These are phyloP conservation scores for Elaeagnus macrophylla DNA, from an alignment of 306 rosid species.

Conservation along the genomic window DNA sequence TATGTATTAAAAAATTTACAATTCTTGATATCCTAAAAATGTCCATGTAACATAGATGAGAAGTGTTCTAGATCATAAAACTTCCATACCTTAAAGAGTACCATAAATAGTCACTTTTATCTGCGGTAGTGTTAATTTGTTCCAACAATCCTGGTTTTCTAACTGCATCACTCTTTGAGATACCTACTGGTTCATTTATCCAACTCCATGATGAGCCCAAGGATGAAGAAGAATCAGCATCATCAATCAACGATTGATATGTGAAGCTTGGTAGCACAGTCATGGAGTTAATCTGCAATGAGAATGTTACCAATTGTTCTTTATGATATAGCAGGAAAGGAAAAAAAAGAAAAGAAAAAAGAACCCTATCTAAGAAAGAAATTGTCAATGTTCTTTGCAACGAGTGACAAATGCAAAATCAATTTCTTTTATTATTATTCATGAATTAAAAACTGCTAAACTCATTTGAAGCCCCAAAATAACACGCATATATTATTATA, in stretches of 20 bases:
- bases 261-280: conserved; percentile 50
- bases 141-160: conserved; percentile 59
- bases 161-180: conserved; percentile 66
- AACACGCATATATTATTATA: too few species aligned
- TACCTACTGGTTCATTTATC: conserved; percentile 79
- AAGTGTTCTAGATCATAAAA: neutral
- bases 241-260: conserved; percentile 36
- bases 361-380: neutral
- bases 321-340: neutral
- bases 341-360: conserved; percentile 10
- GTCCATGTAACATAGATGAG: neutral
- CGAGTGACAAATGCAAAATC: too few species aligned
- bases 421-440: too few species aligned
- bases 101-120: conserved; percentile 88
- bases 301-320: conserved; percentile 9
- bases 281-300: conserved; percentile 63
- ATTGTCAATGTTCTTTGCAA: too few species aligned
- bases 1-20: too few species aligned
- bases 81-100: conserved; percentile 64
- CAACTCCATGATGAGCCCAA: conserved; percentile 65
- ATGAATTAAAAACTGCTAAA: too few species aligned
- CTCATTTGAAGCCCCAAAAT: too few species aligned
- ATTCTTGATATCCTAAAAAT: neutral
- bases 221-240: conserved; percentile 39
- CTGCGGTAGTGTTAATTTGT: conserved; percentile 89